Conservation (phyloP, 1,139 yeast genomes). For the Hanseniaspora sp. region DNA sequence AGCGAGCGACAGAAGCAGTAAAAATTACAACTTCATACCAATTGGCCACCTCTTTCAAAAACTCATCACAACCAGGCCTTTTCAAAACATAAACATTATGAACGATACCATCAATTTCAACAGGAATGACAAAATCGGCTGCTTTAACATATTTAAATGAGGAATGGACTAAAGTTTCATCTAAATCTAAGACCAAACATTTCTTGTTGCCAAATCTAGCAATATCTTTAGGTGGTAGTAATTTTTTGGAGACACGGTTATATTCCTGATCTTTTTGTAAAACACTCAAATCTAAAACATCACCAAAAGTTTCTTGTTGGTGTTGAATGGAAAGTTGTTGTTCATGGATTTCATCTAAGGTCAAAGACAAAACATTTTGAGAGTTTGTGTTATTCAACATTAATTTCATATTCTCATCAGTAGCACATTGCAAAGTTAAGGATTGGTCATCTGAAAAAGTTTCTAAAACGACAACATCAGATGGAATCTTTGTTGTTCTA, state of each 20-base stretch:
- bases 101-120: conserved; percentile 75
- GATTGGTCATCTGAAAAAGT: background rate
- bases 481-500: background rate
- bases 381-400: conserved; percentile 2
- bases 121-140: conserved; percentile 92
- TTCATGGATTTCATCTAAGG: conserved; percentile 6
- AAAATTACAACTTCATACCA: conserved; percentile 90
- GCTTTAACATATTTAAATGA: conserved; percentile 83
- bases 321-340: conserved; percentile 5
- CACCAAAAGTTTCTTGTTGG: conserved; percentile 17
- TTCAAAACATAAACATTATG: conserved; percentile 94
- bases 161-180: conserved; percentile 92
- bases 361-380: conserved; percentile 1
- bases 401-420: conserved; percentile 1
- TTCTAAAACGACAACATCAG: background rate
- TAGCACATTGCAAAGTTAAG: conserved; percentile 1
- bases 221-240: conserved; percentile 42
- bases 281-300: conserved; percentile 42
- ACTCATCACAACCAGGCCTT: conserved; percentile 96
- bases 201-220: conserved; percentile 44
- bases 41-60: conserved; percentile 70
- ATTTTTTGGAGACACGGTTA: conserved; percentile 52
- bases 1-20: conserved; percentile 89
- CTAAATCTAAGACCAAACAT: conserved; percentile 82
- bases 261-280: conserved; percentile 61